Evolutionary conservation across 2,329 filamentous ascomycete genomes (phyloP).

Genomic region (Penicillium aurantiogriseum): DNA sequence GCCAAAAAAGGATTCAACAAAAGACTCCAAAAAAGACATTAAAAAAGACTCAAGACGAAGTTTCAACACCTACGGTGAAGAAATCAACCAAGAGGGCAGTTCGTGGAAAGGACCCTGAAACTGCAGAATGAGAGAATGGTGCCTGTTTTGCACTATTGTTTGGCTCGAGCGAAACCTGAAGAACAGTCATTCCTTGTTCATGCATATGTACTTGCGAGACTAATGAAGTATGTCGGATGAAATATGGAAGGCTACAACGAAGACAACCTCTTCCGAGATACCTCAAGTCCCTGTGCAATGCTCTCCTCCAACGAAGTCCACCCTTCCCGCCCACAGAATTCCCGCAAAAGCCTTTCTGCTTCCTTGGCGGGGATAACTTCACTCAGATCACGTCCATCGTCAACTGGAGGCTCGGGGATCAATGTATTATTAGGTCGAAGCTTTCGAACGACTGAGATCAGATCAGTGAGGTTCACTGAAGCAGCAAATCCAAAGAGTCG

Average conservation of each 20-base stretch:
- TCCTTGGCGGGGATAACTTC: slow-evolving; percentile 22
- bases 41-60: neutral
- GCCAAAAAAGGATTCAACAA: neutral
- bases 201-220: neutral
- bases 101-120: no score
- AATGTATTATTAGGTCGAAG: slow-evolving; percentile 39
- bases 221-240: neutral
- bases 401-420: slow-evolving; percentile 31
- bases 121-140: neutral
- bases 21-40: neutral
- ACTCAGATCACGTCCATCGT: slow-evolving; percentile 27
- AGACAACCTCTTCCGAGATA: neutral
- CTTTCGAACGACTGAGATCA: slow-evolving; percentile 30
- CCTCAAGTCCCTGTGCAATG: slow-evolving; percentile 10
- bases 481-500: slow-evolving; percentile 11
- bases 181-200: neutral
- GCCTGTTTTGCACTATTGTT: neutral
- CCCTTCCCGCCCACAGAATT: slow-evolving; percentile 26
- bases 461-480: slow-evolving; percentile 5
- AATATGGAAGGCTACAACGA: neutral
- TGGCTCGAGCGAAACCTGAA: neutral
- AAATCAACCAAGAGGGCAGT: neutral
- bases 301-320: slow-evolving; percentile 33
- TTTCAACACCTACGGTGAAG: neutral
- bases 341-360: slow-evolving; percentile 30